Conservation (phyloP, 768 basidiomycete genomes). For the Mycena maculata region DNA sequence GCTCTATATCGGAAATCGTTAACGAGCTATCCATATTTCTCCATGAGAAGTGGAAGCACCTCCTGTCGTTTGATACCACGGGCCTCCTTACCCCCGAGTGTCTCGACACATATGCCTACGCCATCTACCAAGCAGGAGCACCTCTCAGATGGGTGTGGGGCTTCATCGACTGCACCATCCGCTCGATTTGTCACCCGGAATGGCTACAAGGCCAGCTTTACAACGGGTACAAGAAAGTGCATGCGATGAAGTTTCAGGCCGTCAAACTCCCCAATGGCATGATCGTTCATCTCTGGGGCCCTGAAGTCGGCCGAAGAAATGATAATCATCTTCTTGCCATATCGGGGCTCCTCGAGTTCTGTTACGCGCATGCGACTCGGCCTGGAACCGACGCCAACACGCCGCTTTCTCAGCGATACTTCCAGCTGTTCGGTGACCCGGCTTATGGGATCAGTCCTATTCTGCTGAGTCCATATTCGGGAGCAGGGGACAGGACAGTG, state of each 20-base stretch:
- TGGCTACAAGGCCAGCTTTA: slow-evolving; percentile 33
- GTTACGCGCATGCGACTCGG: slow-evolving; percentile 8
- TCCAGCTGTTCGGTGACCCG: slow-evolving; percentile 43
- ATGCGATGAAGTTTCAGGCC: slow-evolving; percentile 39
- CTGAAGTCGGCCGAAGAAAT: slow-evolving; percentile 32
- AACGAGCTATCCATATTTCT: slow-evolving; percentile 28
- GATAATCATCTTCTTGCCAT: slow-evolving; percentile 32
- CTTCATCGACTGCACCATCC: slow-evolving; percentile 42
- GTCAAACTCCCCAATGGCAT: slow-evolving; percentile 38
- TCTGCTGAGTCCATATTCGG: slow-evolving; percentile 41
- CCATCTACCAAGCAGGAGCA: slow-evolving; percentile 30
- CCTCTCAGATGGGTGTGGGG: slow-evolving; percentile 33
- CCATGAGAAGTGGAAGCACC: slow-evolving; percentile 35
- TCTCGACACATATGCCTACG: slow-evolving; percentile 31
- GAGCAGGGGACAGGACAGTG: no score
- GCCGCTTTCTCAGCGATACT: slow-evolving; percentile 13
- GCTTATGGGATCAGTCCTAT: slow-evolving; percentile 38
- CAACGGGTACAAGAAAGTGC: slow-evolving; percentile 41
- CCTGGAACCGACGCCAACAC: slow-evolving; percentile 3
- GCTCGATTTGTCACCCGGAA: slow-evolving; percentile 32
- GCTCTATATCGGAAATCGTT: slow-evolving; percentile 35
- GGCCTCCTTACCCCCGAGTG: slow-evolving; percentile 22
- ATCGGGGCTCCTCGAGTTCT: background rate
- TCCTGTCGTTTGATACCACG: slow-evolving; percentile 34
- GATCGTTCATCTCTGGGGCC: slow-evolving; percentile 36